Evolutionary conservation across 2,329 filamentous ascomycete species (phyloP).

Genomic region (Aurifilum marmelostoma): DNA sequence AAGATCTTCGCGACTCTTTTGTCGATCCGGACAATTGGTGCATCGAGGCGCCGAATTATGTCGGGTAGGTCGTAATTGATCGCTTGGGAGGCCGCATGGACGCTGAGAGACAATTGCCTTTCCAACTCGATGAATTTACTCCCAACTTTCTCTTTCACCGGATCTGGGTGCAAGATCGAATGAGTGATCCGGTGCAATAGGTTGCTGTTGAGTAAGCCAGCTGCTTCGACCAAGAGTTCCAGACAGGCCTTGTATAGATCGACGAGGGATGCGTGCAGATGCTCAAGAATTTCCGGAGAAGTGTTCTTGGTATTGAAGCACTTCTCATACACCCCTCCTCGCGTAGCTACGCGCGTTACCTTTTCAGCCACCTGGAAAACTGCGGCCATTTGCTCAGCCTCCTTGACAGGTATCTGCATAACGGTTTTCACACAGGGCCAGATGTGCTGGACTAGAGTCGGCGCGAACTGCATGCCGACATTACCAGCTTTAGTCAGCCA

Average conservation of each 20-base stretch:
- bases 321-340: not conserved
- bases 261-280: not conserved
- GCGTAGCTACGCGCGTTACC: not conserved
- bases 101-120: not conserved
- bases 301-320: not conserved
- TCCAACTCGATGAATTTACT: not conserved
- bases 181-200: not conserved
- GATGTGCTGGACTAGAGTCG: not conserved
- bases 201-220: not conserved
- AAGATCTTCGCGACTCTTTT: not conserved
- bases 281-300: not conserved
- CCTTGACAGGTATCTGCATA: not conserved
- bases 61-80: not conserved
- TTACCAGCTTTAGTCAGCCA: conserved; percentile 14
- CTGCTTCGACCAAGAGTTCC: not conserved
- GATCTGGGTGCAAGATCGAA: not conserved
- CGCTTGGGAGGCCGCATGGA: not conserved
- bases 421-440: conserved; percentile 4
- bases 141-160: not conserved
- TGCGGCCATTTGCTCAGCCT: conserved; percentile 8
- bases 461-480: conserved; percentile 1
- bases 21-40: conserved; percentile 1
- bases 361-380: not conserved
- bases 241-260: conserved; percentile 1
- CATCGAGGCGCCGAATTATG: not conserved